These are phyloP conservation scores for Colletotrichum plurivorum DNA, from an alignment of 2,329 filamentous ascomycete genomes.

Conservation along the genomic window DNA sequence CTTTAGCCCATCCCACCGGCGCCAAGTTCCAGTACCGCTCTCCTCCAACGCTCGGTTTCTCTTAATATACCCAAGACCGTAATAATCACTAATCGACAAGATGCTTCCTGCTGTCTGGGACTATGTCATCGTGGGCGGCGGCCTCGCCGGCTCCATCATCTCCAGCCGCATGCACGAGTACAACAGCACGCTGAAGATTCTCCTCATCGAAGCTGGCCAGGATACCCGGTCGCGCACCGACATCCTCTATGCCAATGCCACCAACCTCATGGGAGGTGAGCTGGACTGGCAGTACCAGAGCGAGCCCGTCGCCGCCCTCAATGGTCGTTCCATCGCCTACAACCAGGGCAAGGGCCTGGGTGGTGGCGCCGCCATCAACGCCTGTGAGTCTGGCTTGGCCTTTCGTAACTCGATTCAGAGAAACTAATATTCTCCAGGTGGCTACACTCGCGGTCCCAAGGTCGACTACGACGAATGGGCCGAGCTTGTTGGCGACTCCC, in stretches of 20 bases:
- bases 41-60: not conserved
- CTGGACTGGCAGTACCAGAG: constrained; percentile 54
- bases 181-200: constrained; percentile 47
- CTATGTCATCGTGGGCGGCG: constrained; percentile 56
- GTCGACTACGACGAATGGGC: constrained; percentile 63
- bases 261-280: constrained; percentile 39
- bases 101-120: constrained; percentile 42
- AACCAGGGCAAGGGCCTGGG: constrained; percentile 33
- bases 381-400: constrained; percentile 7
- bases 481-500: constrained; percentile 39
- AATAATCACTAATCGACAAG: not conserved
- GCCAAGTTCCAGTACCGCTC: not conserved
- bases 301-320: constrained; percentile 42
- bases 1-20: not conserved
- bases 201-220: constrained; percentile 55
- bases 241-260: constrained; percentile 29
- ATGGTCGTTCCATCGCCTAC: constrained; percentile 6
- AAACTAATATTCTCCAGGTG: constrained; percentile 42
- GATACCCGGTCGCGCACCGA: constrained; percentile 38
- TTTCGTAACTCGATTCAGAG: not conserved
- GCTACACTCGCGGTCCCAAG: constrained; percentile 59
- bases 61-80: not conserved
- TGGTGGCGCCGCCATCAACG: constrained; percentile 30
- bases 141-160: constrained; percentile 53
- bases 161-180: constrained; percentile 49